phyloP scores from a whole-genome alignment of 2,329 filamentous ascomycete genomes.

The Pseudogymnoascus sp. region DNA sequence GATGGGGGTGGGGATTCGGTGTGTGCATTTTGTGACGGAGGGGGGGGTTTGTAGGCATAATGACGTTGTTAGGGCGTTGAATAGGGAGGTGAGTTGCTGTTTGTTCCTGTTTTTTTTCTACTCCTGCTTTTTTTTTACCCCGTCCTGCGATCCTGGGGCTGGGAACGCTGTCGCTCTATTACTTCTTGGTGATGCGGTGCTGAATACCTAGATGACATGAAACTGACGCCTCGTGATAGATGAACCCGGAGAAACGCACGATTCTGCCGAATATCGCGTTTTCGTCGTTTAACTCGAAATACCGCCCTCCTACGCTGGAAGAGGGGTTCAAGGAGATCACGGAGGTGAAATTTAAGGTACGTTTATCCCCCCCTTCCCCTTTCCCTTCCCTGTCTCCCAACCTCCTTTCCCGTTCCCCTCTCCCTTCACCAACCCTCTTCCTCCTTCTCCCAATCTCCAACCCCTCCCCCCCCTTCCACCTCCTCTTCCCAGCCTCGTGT shows the following conservation, averaged over 20 bases:
- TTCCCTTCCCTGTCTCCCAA: neutral
- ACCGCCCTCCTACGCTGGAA: slow-evolving; percentile 57
- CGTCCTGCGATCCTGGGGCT: neutral
- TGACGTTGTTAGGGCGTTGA: slow-evolving; percentile 69
- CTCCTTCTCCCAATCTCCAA: neutral
- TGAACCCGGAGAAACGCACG: slow-evolving; percentile 75
- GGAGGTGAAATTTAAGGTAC: slow-evolving; percentile 61
- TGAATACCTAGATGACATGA: too few relatives aligned
- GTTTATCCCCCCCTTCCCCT: slow-evolving; percentile 16
- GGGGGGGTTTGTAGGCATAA: slow-evolving; percentile 63
- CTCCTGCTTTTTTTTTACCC: slow-evolving; percentile 1
- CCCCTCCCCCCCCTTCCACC: too few relatives aligned
- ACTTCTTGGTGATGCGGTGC: too few relatives aligned
- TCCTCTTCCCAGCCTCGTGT: too few relatives aligned
- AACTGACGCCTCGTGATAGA: slow-evolving; percentile 29
- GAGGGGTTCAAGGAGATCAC: slow-evolving; percentile 83
- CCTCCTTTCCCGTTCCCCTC: neutral
- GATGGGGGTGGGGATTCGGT: slow-evolving; percentile 66
- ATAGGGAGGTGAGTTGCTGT: slow-evolving; percentile 27
- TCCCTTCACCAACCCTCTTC: neutral
- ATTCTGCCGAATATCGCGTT: slow-evolving; percentile 75
- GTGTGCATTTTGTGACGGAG: slow-evolving; percentile 28
- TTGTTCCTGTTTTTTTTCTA: neutral
- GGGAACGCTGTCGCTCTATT: too few relatives aligned
- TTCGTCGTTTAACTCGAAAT: slow-evolving; percentile 62